Base-by-base conservation (phyloP, 306 rosid species). In the Castanospermum australe region DNA sequence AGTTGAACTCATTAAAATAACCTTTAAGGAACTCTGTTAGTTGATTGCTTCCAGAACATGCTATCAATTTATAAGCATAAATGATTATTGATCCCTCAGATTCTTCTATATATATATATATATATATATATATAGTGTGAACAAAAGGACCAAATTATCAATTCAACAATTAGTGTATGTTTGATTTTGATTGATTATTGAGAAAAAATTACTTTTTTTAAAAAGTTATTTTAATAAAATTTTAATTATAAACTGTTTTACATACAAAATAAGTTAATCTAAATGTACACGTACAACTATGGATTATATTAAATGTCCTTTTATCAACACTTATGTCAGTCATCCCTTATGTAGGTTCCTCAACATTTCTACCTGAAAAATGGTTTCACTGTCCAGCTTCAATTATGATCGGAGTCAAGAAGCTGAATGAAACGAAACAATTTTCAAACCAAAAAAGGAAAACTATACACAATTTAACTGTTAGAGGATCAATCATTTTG, bases 81-180 rank as follows among this genome's bases (percentile, higher is more conserved):
- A 50, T 63, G 28, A 48, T 2, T 32, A n/a, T 44, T 44, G 48
- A 75, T 30, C 30, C 28, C 39, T 41, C 42, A 39, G 28, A 38
- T 73, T 55, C 13, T 56, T 38, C 67, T n/a, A n/a, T n/a, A n/a
- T n/a, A n/a, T n/a, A n/a, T n/a, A n/a, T n/a, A n/a, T n/a, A n/a
- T n/a, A n/a, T n/a, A n/a, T n/a, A n/a, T n/a, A n/a, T n/a, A n/a
- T n/a, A n/a, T n/a, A n/a, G n/a, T 12, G 13, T 67, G 45, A 30
- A 15, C 32, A 30, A 47, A 47, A 4, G 13, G 45, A 45, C 25
- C 4, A 20, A 47, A 17, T 35, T 68, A 25, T n/a, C 62, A 32
- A 17, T 70, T 48, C 47, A 69, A 50, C 47, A 48, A 71, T 51
- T 71, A n/a, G n/a, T n/a, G n/a, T n/a, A n/a, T n/a, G n/a, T n/a